Percentiles rank a stretch among this genome's conserved stretches.
Conservation (phyloP, 768 basidiomycete species). For the Mycena floridula region DNA sequence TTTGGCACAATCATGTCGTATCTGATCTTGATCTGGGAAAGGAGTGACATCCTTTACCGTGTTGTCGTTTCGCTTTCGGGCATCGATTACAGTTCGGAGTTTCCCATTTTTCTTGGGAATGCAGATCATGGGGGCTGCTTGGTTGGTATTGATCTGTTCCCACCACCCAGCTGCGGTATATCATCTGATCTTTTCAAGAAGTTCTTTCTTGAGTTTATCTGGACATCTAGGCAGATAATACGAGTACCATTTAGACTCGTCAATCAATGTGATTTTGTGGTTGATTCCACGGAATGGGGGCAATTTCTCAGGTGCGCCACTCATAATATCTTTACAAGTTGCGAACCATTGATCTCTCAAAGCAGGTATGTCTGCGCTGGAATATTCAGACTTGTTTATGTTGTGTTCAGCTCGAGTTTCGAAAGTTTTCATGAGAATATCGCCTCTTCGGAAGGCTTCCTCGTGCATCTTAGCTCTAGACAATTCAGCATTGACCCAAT, state of each 20-base stretch:
- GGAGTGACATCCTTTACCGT: constrained; percentile 16
- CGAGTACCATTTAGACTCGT: constrained; percentile 1
- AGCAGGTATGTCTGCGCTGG: background rate
- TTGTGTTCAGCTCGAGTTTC: too few species aligned
- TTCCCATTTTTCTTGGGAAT: constrained; percentile 15
- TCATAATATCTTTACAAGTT: background rate
- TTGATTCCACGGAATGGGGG: constrained; percentile 21
- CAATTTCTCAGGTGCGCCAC: constrained; percentile 3
- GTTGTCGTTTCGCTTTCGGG: constrained; percentile 18
- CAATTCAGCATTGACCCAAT: too few species aligned
- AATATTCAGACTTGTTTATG: too few species aligned
- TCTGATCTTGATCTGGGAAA: too few species aligned
- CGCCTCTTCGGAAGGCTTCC: too few species aligned
- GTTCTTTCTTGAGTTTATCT: background rate
- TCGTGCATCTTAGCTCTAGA: background rate
- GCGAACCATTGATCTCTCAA: background rate
- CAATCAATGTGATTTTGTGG: constrained; percentile 20
- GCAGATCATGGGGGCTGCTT: constrained; percentile 13
- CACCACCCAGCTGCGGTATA: too few species aligned
- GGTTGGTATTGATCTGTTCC: background rate
- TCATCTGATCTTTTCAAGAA: constrained; percentile 1
- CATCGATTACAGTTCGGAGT: constrained; percentile 20
- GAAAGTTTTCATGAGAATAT: too few species aligned
- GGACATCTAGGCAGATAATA: too few species aligned
- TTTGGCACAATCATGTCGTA: too few species aligned